phyloP scores from a whole-genome alignment of 257 asterid species.

The Solanum paucissectum region DNA sequence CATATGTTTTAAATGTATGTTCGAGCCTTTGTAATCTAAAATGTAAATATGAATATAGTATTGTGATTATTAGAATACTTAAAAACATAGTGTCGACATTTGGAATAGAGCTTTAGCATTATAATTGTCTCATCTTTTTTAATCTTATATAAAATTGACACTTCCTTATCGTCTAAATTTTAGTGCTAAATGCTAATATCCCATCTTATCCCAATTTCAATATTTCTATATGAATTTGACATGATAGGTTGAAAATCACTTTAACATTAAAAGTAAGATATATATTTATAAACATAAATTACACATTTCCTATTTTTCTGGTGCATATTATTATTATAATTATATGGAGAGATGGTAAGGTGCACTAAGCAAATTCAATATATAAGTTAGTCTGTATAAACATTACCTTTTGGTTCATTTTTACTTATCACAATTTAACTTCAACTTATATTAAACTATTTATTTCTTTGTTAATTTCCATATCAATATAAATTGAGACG shows the following conservation, averaged over 20 bases:
- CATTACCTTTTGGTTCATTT: no score
- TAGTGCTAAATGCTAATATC: background rate
- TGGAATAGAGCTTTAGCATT: background rate
- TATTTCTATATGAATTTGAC: background rate
- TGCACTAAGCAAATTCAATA: no score
- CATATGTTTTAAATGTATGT: background rate
- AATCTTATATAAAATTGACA: background rate
- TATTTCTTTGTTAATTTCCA: background rate
- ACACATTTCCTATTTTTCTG: background rate
- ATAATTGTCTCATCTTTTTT: background rate
- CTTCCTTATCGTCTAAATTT: background rate
- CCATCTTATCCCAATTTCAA: background rate
- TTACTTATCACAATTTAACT: no score
- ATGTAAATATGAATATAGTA: background rate
- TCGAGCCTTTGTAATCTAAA: background rate
- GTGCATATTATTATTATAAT: no score
- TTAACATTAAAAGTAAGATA: no score
- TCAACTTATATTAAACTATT: no score
- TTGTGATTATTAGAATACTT: background rate
- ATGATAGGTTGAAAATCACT: background rate
- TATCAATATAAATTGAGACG: background rate
- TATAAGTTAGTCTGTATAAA: no score
- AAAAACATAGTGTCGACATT: background rate
- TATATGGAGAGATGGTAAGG: no score
- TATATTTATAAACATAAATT: no score